These are phyloP conservation scores for Penicillium occitanis DNA, from an alignment of 2,329 filamentous ascomycete species.

Conservation along the genomic window DNA sequence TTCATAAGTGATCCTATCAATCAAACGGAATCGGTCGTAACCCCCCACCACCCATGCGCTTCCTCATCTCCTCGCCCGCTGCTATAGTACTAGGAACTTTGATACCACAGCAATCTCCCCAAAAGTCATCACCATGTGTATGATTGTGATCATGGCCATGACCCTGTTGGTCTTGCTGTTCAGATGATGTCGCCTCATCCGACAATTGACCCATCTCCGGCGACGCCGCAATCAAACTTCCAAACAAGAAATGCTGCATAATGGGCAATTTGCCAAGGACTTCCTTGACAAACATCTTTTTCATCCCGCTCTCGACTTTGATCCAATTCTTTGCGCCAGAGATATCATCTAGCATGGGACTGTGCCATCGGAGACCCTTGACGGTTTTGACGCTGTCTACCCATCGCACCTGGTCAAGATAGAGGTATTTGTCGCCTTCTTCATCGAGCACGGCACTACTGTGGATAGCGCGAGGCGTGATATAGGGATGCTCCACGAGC, in stretches of 20 bases:
- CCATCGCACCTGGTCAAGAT: constrained; percentile 88
- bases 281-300: constrained; percentile 92
- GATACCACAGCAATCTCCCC: constrained; percentile 98
- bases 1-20: constrained; percentile 26
- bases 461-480: constrained; percentile 79
- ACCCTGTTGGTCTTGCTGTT: constrained; percentile 59
- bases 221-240: constrained; percentile 74
- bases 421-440: constrained; percentile 78
- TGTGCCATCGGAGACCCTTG: constrained; percentile 91
- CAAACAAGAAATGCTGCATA: constrained; percentile 98
- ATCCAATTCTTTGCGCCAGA: constrained; percentile 83
- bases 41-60: constrained; percentile 66
- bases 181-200: constrained; percentile 42
- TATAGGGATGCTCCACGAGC: constrained; percentile 77
- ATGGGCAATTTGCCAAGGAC: constrained; percentile 91
- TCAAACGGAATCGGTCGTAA: constrained; percentile 56
- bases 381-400: constrained; percentile 97
- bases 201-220: constrained; percentile 67
- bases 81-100: constrained; percentile 93
- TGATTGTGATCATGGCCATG: constrained; percentile 69
- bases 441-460: constrained; percentile 85
- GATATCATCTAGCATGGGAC: constrained; percentile 97
- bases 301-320: constrained; percentile 94
- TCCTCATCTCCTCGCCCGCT: constrained; percentile 84
- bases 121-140: constrained; percentile 58